Percentiles rank a stretch among this genome's conserved stretches.
These are phyloP conservation scores for Candida sp. DNA, from an alignment of 1,139 yeast species.

Conservation along the genomic window DNA sequence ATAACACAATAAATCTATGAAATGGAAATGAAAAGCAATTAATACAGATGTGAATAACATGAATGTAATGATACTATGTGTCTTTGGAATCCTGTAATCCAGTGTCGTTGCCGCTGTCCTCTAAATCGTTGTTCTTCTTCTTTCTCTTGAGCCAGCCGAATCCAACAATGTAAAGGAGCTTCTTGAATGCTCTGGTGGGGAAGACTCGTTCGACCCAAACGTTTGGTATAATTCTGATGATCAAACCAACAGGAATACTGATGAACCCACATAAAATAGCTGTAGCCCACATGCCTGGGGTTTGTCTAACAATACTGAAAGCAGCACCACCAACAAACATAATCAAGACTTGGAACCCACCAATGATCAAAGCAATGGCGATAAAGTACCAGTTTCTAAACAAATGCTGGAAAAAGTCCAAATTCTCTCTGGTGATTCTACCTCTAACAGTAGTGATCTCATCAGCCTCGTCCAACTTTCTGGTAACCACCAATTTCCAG, in stretches of 20 bases:
- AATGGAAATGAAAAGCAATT: not conserved
- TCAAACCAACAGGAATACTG: conserved; percentile 79
- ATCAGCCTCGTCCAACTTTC: conserved; percentile 91
- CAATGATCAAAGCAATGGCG: conserved; percentile 71
- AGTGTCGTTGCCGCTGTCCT: conserved; percentile 2
- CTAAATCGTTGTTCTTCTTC: conserved; percentile 19
- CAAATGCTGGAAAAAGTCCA: conserved; percentile 84
- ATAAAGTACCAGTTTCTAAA: conserved; percentile 85
- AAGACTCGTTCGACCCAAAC: conserved; percentile 68
- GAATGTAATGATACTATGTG: not conserved
- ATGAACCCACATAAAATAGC: conserved; percentile 84
- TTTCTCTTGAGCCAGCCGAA: conserved; percentile 46
- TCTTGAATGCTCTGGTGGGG: conserved; percentile 64
- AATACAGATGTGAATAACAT: too few relatives aligned
- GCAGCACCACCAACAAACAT: conserved; percentile 99
- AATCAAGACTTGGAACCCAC: conserved; percentile 82
- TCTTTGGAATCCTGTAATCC: not conserved
- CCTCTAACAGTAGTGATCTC: conserved; percentile 60
- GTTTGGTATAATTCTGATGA: conserved; percentile 86
- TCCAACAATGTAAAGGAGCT: conserved; percentile 49
- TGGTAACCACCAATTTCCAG: conserved; percentile 89
- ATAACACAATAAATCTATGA: not conserved
- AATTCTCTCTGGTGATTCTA: conserved; percentile 61
- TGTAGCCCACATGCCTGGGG: conserved; percentile 88
- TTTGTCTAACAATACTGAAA: conserved; percentile 78